Evolutionary conservation across 371 early-diverging fungal genomes (phyloP).

Genomic region (Synchytrium microbalum): DNA sequence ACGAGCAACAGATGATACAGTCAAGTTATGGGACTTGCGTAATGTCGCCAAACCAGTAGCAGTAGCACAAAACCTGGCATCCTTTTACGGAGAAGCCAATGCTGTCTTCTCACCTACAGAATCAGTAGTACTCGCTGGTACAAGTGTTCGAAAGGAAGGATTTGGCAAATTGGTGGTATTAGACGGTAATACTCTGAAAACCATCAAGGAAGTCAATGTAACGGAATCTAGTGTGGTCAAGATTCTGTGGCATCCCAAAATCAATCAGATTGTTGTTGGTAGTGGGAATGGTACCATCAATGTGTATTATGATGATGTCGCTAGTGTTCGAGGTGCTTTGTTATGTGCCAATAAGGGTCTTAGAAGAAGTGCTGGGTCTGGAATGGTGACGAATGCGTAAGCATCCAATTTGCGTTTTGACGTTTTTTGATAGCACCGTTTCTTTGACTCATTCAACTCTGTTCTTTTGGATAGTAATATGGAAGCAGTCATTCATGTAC

Average conservation of each 20-base stretch:
- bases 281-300: conserved; percentile 65
- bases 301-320: conserved; percentile 69
- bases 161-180: conserved; percentile 61
- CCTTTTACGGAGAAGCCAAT: conserved; percentile 71
- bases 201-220: conserved; percentile 18
- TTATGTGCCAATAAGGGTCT: conserved; percentile 58
- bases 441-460: not conserved
- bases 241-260: conserved; percentile 76
- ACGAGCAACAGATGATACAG: conserved; percentile 75
- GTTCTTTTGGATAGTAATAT: not conserved
- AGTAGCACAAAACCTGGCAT: conserved; percentile 48
- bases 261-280: conserved; percentile 76
- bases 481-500: not conserved
- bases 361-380: conserved; percentile 51
- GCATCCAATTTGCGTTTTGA: conserved; percentile 25
- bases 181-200: conserved; percentile 58
- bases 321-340: conserved; percentile 68
- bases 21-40: conserved; percentile 91
- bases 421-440: conserved; percentile 4
- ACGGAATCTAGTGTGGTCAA: conserved; percentile 53
- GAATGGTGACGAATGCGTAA: conserved; percentile 30
- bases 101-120: conserved; percentile 85
- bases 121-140: conserved; percentile 41
- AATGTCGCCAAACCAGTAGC: conserved; percentile 59
- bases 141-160: conserved; percentile 51